Evolutionary conservation across 2,329 filamentous ascomycete species (phyloP), one percentile per base, ranked within the genome.

Genomic region (Trichothecium roseum): DNA sequence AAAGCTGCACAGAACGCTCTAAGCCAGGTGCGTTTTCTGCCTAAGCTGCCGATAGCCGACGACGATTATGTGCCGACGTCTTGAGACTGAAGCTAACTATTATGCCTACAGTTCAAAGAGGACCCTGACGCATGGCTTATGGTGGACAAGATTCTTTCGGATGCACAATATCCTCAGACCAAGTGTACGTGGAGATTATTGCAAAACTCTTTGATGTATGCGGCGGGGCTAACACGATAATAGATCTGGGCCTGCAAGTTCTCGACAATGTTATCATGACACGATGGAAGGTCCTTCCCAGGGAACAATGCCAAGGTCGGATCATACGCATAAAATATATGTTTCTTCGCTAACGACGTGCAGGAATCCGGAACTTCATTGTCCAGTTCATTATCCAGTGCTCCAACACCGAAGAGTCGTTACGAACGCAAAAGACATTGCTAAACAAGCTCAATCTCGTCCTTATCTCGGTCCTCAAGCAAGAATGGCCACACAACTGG

Each of bases 401-500:
- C 58, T 96, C 91, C 32, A 80, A 76, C 59, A 83, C 86, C 42
- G 89, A 96, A 60, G 89, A 96, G 54, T 81, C 80, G 45, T 70
- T 95, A 48, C 83, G 81, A 58, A 68, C 74, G 49, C 82, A 96
- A 62, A 82, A 84, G 54, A 88, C 88, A 24, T 77, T 98, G 40
- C 70, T 98, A 54, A 96, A 96, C 74, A 98, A 98, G 69, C 79
- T 98, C 42, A 98, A 98, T 55, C 75, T 98, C 51, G 89, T 96
- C 39, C 81, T 98, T 44, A 86, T 98, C 49, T 95, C 88, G 39
- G 89, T 98, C 44, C 69, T 98, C 54, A 98, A 98, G 72, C 91
- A 98, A 64, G 91, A 98, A 63, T 98, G 91, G 91, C 91, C 91
- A 38, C 89, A 96, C 64, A 94, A 98, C 69, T 98, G 93, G 91